phyloP scores from a whole-genome alignment of 164 flowering plant genomes.

The Cinnamomum micranthum region DNA sequence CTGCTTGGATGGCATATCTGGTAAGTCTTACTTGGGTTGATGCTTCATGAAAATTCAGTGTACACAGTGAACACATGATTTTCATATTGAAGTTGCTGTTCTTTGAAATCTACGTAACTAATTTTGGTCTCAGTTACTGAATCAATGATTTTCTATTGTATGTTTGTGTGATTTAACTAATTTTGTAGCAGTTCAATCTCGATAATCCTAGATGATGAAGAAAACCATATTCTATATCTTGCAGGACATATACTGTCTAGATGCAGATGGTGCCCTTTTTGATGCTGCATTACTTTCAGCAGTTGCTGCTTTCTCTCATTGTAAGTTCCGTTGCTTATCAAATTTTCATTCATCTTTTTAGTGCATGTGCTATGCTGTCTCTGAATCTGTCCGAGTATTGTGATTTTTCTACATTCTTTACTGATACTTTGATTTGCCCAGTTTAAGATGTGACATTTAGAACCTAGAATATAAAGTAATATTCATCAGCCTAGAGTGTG shows the following conservation, averaged over 20 bases:
- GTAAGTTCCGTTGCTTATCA: conserved; percentile 36
- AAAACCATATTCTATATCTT: conserved; percentile 12
- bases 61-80: neutral
- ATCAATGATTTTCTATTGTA: neutral
- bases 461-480: neutral
- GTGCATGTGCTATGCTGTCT: neutral
- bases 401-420: neutral
- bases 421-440: no score
- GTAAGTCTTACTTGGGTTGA: conserved; percentile 30
- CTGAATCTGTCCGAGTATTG: neutral
- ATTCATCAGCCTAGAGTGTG: neutral
- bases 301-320: conserved; percentile 79
- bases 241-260: conserved; percentile 93
- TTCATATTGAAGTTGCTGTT: neutral
- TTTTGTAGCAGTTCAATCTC: neutral
- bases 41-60: neutral
- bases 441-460: no score
- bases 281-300: conserved; percentile 94
- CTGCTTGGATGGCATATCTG: conserved; percentile 98
- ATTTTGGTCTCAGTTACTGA: neutral
- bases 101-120: neutral
- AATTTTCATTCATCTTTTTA: neutral
- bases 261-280: conserved; percentile 96
- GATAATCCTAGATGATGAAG: neutral
- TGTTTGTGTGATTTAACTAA: neutral